Evolutionary conservation across 2,329 filamentous ascomycete genomes (phyloP), one percentile per base, ranked within the genome.

Genomic region (Fusarium nygamai): DNA sequence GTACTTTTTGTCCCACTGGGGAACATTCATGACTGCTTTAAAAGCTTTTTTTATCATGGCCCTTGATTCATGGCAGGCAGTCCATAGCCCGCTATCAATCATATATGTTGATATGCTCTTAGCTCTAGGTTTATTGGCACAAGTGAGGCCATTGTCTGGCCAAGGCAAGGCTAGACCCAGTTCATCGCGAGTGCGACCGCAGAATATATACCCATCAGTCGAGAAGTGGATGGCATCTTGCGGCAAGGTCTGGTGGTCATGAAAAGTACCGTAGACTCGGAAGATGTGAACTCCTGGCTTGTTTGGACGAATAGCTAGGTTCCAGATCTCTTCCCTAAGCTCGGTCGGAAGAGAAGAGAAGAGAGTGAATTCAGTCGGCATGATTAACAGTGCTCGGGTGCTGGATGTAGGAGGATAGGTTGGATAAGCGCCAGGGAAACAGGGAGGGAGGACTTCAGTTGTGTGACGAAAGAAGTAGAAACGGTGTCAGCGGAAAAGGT

Each of bases 81-180:
- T 53, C 69, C 58, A 72, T 19, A 72, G 20, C 8, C 66, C 61
- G 1, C 33, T 44, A 24, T 72, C 58, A 12, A 63, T 38, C 20
- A 61, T 16, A 11, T 67, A 70, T 9, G 59, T 58, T 29, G 67
- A 72, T 0, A 20, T 0, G 9, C 53, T 63, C 14, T 27, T 72
- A 5, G 50, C 46, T 14, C 48, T 34, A 29, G 34, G n/a, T 22
- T 8, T 27, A 8, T 54, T 20, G 51, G 6, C 12, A 7, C n/a
- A 20, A 33, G 12, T 12, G 11, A 24, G 6, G 20, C 8, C 24
- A 9, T 46, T 19, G 12, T 27, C 8, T 20, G 44, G 17, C 12
- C 20, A 20, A 20, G 46, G 46, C 8, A 31, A 9, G 4, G 27
- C 46, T 1, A 31, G 27, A 22, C 46, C 27, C 24, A 46, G 43